Percentiles rank a stretch among this genome's conserved stretches.
Conservation (phyloP, 73 alveolate species). For the Tetrahymena thermophila region DNA sequence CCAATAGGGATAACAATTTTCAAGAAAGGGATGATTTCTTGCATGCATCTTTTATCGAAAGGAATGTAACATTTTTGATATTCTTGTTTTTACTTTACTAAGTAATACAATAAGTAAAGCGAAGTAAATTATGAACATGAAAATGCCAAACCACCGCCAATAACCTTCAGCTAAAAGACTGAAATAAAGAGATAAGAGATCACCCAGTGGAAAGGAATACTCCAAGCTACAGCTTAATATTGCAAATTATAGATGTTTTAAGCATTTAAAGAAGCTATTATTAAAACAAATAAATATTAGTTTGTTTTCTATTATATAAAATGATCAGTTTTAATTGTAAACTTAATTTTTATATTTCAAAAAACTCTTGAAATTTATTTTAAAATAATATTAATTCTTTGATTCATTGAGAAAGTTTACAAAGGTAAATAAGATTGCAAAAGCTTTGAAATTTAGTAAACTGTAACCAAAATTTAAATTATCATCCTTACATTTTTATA, state of each 20-base stretch:
- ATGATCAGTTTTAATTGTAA: no score
- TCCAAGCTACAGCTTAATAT: background rate
- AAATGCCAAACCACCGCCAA: background rate
- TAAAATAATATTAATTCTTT: no score
- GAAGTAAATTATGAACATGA: background rate
- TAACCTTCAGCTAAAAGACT: background rate
- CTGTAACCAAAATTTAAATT: no score
- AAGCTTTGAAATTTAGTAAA: no score
- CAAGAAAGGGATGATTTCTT: background rate
- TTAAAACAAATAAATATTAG: background rate
- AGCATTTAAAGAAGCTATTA: background rate
- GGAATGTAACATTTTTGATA: background rate
- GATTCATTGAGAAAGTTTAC: no score
- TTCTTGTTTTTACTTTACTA: background rate
- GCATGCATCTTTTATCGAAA: background rate
- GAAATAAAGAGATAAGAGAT: background rate
- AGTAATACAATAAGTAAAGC: background rate
- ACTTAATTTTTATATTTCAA: no score
- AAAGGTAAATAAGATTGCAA: no score
- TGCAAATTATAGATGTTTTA: background rate
- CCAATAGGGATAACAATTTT: background rate
- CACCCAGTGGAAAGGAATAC: background rate
- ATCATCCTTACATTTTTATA: no score
- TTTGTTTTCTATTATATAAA: no score
- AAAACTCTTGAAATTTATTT: no score